Evolutionary conservation across 2,329 filamentous ascomycete species (phyloP).

Genomic region (Phialophora chinensis): DNA sequence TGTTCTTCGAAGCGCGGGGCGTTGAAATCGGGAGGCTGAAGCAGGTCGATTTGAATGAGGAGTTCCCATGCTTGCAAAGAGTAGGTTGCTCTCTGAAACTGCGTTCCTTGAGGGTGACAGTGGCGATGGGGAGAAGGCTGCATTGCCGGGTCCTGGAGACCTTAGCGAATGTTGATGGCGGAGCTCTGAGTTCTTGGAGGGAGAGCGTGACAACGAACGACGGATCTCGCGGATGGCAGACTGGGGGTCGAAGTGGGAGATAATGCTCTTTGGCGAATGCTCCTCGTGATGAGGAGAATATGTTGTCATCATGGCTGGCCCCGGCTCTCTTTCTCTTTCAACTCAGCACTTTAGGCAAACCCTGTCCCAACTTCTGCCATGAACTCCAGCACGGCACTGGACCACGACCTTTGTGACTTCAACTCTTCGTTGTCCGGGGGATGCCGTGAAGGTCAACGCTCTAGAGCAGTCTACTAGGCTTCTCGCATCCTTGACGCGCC

Average conservation of each 20-base stretch:
- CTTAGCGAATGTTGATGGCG: slow-evolving; percentile 59
- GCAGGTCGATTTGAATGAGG: slow-evolving; percentile 69
- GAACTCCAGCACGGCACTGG: slow-evolving; percentile 21
- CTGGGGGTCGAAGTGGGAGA: slow-evolving; percentile 80
- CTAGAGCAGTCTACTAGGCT: slow-evolving; percentile 1
- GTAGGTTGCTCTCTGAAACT: slow-evolving; percentile 60
- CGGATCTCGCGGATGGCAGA: slow-evolving; percentile 81
- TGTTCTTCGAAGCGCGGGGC: slow-evolving; percentile 51
- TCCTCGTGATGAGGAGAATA: slow-evolving; percentile 57
- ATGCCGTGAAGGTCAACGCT: slow-evolving; percentile 1
- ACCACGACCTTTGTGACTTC: slow-evolving; percentile 11
- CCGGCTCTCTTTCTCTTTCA: slow-evolving; percentile 26
- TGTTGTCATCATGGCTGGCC: slow-evolving; percentile 51
- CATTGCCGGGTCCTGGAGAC: slow-evolving; percentile 58
- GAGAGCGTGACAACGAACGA: slow-evolving; percentile 89
- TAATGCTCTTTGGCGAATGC: slow-evolving; percentile 81
- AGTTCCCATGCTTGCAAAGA: slow-evolving; percentile 53
- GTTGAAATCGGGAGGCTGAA: slow-evolving; percentile 66
- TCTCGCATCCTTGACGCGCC: slow-evolving; percentile 14
- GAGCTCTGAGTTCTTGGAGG: slow-evolving; percentile 74
- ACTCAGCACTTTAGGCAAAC: slow-evolving; percentile 17
- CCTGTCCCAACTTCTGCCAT: slow-evolving; percentile 28
- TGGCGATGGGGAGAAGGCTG: slow-evolving; percentile 57
- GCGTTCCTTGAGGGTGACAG: slow-evolving; percentile 65
- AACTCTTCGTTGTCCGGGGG: slow-evolving; percentile 7